Evolutionary conservation across 192 early-diverging fungal genomes (phyloP).

Genomic region (Umbelopsis sp.): DNA sequence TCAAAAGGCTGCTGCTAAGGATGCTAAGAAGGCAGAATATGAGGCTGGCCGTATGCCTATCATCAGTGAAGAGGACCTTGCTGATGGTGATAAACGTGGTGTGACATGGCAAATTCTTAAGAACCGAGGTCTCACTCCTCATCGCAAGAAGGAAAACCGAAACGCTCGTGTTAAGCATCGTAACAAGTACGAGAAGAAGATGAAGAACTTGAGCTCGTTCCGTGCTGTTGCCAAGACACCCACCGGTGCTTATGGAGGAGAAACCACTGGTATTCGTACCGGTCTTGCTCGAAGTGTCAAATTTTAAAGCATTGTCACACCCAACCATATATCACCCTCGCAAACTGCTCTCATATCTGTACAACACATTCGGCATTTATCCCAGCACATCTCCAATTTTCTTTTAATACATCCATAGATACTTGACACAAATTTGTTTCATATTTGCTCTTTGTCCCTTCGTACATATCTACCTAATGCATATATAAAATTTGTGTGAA

Average conservation of each 20-base stretch:
- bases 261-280: constrained; percentile 93
- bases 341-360: background rate
- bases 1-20: constrained; percentile 57
- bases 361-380: constrained; percentile 9
- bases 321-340: background rate
- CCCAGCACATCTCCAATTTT: background rate
- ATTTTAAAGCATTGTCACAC: constrained; percentile 40
- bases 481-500: background rate
- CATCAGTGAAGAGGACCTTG: constrained; percentile 46
- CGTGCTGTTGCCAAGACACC: constrained; percentile 71
- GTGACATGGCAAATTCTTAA: constrained; percentile 90
- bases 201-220: constrained; percentile 87
- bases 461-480: background rate
- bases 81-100: constrained; percentile 69
- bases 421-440: background rate
- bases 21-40: constrained; percentile 47
- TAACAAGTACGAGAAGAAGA: constrained; percentile 84
- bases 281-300: constrained; percentile 80
- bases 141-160: constrained; percentile 89
- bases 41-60: constrained; percentile 42
- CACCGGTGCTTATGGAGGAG: constrained; percentile 84
- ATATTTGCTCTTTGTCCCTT: background rate
- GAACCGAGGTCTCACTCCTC: constrained; percentile 94
- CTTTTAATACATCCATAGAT: background rate
- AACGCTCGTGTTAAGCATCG: constrained; percentile 95